These are phyloP conservation scores for Olyra latifolia DNA, from an alignment of 176 grass and related monocot species.

Conservation along the genomic window DNA sequence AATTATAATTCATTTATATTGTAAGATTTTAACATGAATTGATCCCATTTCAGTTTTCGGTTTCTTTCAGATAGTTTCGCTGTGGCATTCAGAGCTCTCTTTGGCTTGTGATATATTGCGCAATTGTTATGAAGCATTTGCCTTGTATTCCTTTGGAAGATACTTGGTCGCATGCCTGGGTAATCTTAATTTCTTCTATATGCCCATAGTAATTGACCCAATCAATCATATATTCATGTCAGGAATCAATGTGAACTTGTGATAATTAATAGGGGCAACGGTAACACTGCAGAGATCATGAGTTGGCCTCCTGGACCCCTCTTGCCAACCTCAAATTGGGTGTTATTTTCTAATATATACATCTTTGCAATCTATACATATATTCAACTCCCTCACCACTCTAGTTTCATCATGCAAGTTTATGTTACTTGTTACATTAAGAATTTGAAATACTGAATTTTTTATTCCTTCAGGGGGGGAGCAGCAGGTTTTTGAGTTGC, in stretches of 20 bases:
- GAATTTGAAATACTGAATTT: neutral
- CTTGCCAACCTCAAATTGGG: neutral
- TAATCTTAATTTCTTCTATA: constrained; percentile 28
- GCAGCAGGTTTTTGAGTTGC: constrained; percentile 57
- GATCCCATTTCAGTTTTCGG: constrained; percentile 24
- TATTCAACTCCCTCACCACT: neutral
- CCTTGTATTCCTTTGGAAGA: constrained; percentile 77
- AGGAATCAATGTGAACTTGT: neutral
- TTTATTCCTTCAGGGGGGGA: constrained; percentile 62
- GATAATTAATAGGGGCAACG: neutral
- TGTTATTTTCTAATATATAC: neutral
- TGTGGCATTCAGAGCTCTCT: constrained; percentile 68
- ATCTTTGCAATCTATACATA: neutral
- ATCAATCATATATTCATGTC: neutral
- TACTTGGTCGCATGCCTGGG: constrained; percentile 91
- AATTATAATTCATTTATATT: neutral
- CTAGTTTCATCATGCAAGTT: neutral
- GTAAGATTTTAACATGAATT: neutral
- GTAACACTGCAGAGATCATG: neutral
- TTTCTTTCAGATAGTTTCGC: constrained; percentile 70
- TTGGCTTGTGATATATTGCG: constrained; percentile 87
- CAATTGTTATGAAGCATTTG: constrained; percentile 96
- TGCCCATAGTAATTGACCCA: neutral
- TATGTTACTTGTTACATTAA: neutral
- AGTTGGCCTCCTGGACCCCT: neutral